Evolutionary conservation across 192 early-diverging fungal genomes (phyloP).

Genomic region (Coemansia sp.): DNA sequence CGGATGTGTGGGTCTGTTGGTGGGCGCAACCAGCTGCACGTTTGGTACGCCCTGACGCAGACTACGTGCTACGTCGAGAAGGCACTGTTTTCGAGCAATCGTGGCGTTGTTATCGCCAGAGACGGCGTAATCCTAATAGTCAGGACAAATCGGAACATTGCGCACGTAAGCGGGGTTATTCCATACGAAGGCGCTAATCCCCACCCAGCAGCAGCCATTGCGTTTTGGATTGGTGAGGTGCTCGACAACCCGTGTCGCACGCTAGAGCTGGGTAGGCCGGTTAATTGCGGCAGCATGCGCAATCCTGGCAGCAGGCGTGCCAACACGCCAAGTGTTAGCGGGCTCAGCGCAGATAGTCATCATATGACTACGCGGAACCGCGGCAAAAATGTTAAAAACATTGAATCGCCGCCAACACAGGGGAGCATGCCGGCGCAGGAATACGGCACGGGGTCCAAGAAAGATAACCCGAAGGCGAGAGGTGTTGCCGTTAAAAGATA

Average conservation of each 20-base stretch:
- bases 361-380: background rate
- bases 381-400: background rate
- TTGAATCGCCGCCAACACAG: background rate
- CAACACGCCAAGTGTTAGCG: background rate
- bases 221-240: slow-evolving; percentile 2
- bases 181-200: background rate
- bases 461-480: background rate
- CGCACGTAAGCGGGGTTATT: slow-evolving; percentile 1
- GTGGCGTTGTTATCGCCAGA: background rate
- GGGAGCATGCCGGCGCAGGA: background rate
- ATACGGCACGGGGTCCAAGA: background rate
- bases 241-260: slow-evolving; percentile 1
- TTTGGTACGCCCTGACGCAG: background rate
- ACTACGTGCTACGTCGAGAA: background rate
- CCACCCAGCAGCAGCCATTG: slow-evolving; percentile 6
- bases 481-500: background rate
- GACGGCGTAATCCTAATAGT: slow-evolving; percentile 2
- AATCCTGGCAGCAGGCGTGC: no score
- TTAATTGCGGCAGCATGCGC: background rate
- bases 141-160: slow-evolving; percentile 7
- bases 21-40: background rate
- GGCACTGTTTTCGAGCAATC: background rate
- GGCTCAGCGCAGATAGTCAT: background rate
- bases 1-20: background rate
- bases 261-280: background rate